phyloP scores from a whole-genome alignment of 306 rosid genomes.

The Quercus variabilis region DNA sequence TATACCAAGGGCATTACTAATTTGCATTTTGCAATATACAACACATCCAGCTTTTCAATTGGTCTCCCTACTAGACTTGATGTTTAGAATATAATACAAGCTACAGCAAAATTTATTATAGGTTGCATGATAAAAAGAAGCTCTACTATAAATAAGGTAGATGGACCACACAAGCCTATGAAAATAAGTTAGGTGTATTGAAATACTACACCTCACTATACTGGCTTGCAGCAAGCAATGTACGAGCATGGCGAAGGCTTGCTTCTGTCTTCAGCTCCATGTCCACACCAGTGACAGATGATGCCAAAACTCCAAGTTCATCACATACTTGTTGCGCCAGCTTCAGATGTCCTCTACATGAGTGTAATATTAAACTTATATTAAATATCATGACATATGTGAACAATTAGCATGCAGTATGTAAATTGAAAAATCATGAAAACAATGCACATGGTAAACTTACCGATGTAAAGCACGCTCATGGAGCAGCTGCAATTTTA shows the following conservation, averaged over 20 bases:
- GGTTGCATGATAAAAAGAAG: neutral
- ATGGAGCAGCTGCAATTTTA: conserved; percentile 89
- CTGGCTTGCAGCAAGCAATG: conserved; percentile 89
- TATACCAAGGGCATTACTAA: neutral
- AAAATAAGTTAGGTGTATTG: conserved; percentile 3
- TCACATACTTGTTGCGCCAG: conserved; percentile 88
- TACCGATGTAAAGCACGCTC: conserved; percentile 86
- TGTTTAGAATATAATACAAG: neutral
- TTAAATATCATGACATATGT: neutral
- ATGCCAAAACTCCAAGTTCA: conserved; percentile 91
- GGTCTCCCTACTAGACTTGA: neutral
- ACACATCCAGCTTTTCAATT: neutral
- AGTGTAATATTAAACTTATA: conserved; percentile 10
- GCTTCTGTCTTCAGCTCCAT: conserved; percentile 96
- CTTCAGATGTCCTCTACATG: conserved; percentile 74
- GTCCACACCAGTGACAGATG: conserved; percentile 86
- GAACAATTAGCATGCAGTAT: neutral
- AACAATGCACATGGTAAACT: conserved; percentile 15
- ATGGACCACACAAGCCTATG: conserved; percentile 1
- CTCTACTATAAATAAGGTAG: neutral
- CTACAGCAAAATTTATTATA: neutral
- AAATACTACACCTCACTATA: conserved; percentile 71
- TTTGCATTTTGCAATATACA: neutral
- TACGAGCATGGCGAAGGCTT: conserved; percentile 84
- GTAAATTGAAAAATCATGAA: conserved; percentile 9